These are phyloP conservation scores for Salix dunnii DNA, from an alignment of 345 rosid species.

Conservation along the genomic window DNA sequence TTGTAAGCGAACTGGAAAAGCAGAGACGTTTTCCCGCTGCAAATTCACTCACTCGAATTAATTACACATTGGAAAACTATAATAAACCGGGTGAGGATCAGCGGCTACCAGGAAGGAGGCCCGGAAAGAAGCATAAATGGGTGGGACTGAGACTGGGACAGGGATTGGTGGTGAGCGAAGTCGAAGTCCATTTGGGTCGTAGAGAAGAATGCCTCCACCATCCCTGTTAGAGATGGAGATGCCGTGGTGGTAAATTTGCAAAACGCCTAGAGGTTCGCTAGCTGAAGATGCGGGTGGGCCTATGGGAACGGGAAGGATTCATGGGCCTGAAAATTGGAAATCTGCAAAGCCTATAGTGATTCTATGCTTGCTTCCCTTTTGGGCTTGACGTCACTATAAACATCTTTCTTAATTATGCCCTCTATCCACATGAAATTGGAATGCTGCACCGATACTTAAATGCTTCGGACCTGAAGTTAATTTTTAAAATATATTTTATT, in stretches of 20 bases:
- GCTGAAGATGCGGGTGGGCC: not conserved
- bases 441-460: not conserved
- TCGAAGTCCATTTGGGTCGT: not conserved
- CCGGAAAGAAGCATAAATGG: slow-evolving; percentile 67
- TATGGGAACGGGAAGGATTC: not conserved
- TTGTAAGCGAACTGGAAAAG: slow-evolving; percentile 77
- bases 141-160: not conserved
- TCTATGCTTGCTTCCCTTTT: not conserved
- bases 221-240: not conserved
- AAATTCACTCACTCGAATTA: not conserved
- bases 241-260: not conserved
- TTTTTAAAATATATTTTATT: no score
- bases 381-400: not conserved
- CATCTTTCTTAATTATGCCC: not conserved
- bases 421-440: not conserved
- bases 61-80: not conserved
- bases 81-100: not conserved
- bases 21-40: slow-evolving; percentile 85
- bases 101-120: slow-evolving; percentile 42
- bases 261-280: not conserved
- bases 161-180: not conserved
- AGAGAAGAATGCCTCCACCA: slow-evolving; percentile 25
- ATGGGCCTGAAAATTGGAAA: not conserved
- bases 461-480: not conserved
- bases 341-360: not conserved